These are phyloP conservation scores for Pythium folliculosum DNA, from an alignment of 352 stramenopile genomes.

Conservation along the genomic window DNA sequence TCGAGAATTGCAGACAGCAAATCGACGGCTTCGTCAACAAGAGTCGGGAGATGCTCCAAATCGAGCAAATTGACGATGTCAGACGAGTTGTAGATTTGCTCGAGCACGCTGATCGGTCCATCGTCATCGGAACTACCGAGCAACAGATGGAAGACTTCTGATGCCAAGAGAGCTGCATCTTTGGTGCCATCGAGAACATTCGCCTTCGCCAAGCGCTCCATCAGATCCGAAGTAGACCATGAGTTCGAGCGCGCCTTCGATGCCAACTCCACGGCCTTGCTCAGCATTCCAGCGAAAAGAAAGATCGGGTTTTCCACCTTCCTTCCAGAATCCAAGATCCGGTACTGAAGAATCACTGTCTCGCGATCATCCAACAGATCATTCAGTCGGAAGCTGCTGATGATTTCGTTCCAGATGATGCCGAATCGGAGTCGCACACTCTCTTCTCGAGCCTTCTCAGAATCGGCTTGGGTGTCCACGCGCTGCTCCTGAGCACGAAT, in stretches of 20 bases:
- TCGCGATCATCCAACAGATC: slow-evolving; percentile 87
- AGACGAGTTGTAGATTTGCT: slow-evolving; percentile 59
- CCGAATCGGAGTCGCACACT: slow-evolving; percentile 76
- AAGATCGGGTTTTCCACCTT: slow-evolving; percentile 89
- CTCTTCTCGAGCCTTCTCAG: slow-evolving; percentile 29
- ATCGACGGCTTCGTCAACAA: slow-evolving; percentile 73
- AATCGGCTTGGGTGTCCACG: slow-evolving; percentile 12
- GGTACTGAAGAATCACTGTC: slow-evolving; percentile 87
- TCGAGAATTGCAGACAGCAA: slow-evolving; percentile 76
- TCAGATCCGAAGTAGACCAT: slow-evolving; percentile 47
- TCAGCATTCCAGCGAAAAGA: slow-evolving; percentile 73
- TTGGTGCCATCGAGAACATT: slow-evolving; percentile 61
- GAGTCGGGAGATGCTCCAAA: slow-evolving; percentile 52
- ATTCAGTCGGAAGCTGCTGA: slow-evolving; percentile 87
- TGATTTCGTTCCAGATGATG: slow-evolving; percentile 89
- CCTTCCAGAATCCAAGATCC: slow-evolving; percentile 78
- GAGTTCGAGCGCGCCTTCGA: slow-evolving; percentile 51
- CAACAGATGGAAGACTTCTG: slow-evolving; percentile 70
- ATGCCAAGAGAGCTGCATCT: slow-evolving; percentile 58
- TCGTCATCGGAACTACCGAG: slow-evolving; percentile 58
- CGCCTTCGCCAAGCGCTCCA: slow-evolving; percentile 64
- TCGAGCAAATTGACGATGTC: slow-evolving; percentile 66
- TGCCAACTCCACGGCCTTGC: slow-evolving; percentile 62
- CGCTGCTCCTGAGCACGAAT: slow-evolving; percentile 44
- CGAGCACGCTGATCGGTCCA: slow-evolving; percentile 52